These are phyloP conservation scores for Dalbergia cultrata DNA, from an alignment of 306 rosid genomes.

Conservation along the genomic window DNA sequence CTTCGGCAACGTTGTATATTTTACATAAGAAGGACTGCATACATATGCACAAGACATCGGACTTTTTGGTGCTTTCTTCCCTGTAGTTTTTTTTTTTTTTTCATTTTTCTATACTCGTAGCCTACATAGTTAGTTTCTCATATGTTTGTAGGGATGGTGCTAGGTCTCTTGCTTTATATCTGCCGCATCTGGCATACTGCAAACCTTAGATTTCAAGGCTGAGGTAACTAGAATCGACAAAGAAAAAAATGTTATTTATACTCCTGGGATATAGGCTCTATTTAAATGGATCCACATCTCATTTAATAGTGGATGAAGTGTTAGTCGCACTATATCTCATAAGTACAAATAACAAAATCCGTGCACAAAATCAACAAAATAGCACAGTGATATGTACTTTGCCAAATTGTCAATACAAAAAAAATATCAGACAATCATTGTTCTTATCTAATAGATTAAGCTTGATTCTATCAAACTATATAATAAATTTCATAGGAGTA, in stretches of 20 bases:
- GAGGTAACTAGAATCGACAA: too few species aligned
- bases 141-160: neutral
- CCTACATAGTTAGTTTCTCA: neutral
- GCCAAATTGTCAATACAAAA: neutral
- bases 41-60: neutral
- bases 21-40: neutral
- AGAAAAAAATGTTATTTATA: too few species aligned
- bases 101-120: neutral
- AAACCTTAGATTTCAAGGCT: neutral
- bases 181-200: neutral
- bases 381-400: neutral
- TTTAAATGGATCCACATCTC: too few species aligned
- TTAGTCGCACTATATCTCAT: too few species aligned
- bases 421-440: neutral
- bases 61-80: neutral
- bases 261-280: too few species aligned
- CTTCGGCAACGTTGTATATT: neutral
- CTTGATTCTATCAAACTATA: neutral
- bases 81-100: neutral
- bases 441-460: neutral
- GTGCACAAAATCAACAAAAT: constrained; percentile 1
- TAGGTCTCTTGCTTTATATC: neutral
- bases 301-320: too few species aligned
- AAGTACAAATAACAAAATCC: too few species aligned
- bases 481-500: neutral